Conservation (phyloP, 1,139 yeast species). For the Suhomyces ambrosiae region DNA sequence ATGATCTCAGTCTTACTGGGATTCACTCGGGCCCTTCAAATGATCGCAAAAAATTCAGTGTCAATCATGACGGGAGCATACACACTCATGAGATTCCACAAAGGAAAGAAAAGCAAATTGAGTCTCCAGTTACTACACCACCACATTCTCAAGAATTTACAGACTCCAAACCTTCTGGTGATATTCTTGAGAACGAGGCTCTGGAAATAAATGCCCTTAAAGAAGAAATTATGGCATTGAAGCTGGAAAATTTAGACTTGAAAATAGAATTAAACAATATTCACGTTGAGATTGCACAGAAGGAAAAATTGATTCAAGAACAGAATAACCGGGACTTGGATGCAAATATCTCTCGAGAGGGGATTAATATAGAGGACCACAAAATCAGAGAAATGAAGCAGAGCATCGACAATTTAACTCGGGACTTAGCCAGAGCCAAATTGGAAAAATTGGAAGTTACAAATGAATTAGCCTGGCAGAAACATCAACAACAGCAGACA, state of each 20-base stretch:
- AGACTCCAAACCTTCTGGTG: constrained; percentile 8
- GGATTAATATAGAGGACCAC: neutral
- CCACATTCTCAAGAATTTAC: constrained; percentile 27
- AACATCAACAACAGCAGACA: constrained; percentile 2
- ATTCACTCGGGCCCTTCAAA: constrained; percentile 1
- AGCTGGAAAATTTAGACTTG: constrained; percentile 19
- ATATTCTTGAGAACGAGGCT: constrained; percentile 2
- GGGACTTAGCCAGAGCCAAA: constrained; percentile 13
- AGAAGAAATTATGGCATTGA: constrained; percentile 16
- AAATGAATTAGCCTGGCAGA: constrained; percentile 14
- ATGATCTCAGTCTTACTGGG: constrained; percentile 15
- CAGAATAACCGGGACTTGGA: constrained; percentile 5
- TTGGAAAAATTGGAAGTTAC: constrained; percentile 11
- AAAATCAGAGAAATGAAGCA: constrained; percentile 10
- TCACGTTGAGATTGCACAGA: constrained; percentile 20
- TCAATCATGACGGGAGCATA: constrained; percentile 15
- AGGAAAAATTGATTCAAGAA: constrained; percentile 9
- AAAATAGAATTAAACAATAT: constrained; percentile 18
- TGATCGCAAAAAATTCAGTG: constrained; percentile 11
- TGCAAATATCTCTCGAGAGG: neutral
- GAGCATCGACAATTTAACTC: constrained; percentile 13
- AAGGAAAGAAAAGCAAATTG: constrained; percentile 5
- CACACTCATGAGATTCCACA: constrained; percentile 5
- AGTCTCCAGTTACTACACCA: constrained; percentile 29
- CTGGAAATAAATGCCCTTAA: constrained; percentile 10